Conservation (phyloP, 441 rosid species). For the Kokia cookei region DNA sequence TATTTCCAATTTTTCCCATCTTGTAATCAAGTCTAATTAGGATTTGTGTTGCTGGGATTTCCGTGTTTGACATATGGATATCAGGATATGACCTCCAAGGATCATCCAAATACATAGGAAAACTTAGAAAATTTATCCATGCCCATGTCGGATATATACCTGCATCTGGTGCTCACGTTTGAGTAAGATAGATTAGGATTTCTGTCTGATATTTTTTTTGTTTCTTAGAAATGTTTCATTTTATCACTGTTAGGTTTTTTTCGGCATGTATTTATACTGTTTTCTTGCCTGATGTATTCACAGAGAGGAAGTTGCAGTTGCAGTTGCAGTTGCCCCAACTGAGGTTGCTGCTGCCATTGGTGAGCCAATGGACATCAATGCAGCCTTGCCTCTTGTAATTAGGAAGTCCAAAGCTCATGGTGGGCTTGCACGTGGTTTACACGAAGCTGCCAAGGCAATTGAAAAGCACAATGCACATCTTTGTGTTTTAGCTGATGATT, state of each 20-base stretch:
- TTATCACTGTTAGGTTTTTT: background rate
- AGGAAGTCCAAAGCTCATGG: conserved; percentile 78
- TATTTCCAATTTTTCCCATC: background rate
- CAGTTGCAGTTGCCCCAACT: conserved; percentile 12
- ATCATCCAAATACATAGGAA: too few species aligned
- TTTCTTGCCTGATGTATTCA: background rate
- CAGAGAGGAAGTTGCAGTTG: conserved; percentile 69
- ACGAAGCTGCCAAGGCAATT: conserved; percentile 75
- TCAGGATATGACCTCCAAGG: too few species aligned
- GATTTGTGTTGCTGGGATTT: background rate
- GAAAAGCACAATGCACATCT: conserved; percentile 82
- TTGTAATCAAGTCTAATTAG: background rate
- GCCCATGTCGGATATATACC: too few species aligned
- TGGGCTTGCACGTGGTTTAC: conserved; percentile 86
- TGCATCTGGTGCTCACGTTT: too few species aligned
- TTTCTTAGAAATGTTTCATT: background rate
- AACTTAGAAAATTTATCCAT: too few species aligned
- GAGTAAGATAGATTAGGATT: too few species aligned
- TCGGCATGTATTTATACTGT: background rate
- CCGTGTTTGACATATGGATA: too few species aligned
- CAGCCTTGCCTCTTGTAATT: conserved; percentile 72
- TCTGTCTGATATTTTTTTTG: background rate
- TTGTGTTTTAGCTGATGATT: conserved; percentile 84
- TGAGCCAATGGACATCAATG: conserved; percentile 77
- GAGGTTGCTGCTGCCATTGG: conserved; percentile 35